Base-by-base conservation (phyloP, 768 basidiomycete genomes). In the Termitomyces heimii region DNA sequence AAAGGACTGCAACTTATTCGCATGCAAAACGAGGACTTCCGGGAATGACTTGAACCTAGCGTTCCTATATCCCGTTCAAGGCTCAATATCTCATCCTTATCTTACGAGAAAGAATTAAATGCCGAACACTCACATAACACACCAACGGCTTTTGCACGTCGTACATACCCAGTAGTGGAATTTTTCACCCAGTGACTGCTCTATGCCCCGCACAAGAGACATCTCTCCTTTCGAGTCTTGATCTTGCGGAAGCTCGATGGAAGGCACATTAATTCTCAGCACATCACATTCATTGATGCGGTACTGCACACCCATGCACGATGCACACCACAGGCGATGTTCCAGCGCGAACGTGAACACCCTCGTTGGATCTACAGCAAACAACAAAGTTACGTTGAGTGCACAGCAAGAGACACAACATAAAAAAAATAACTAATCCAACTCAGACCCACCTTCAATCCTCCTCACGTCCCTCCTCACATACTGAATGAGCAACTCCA, bases 1-100 rank as follows among this genome's bases (percentile, higher is more conserved):
- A 43, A 94, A 87, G 5, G 96, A 80, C 70, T 94, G 90, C 75
- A 97, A 98, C 65, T 96, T 96, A 67, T 90, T 91, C 43, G 93
- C 87, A 61, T 97, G 94, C 1, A 99, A 70, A 10, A 96, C 85
- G 0, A 98, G 78, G 1, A 93, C 83, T 12, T 94, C 81, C 0
- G 97, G 96, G 77, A 96, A 92, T 1, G 90, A 88, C 0, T 89
- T 82, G 63, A 98, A 89, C 29, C 80, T 10, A 4, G 56, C 18
- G 82, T 16, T 82, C 80, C 58, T 84, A 18, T 1, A 13, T 71
- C 84, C 16, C 6, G 3, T 37, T 37, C 18, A 2, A 18, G 37
- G 16, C 3, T 18, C 37, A 37, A 37, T 37, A 18, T 6, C 14
- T 18, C 5, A 16, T 18, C 37, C 31, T 31, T 18, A 18, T 64